phyloP scores from a whole-genome alignment of 2,329 filamentous ascomycete species.

The Fusarium newnesense region DNA sequence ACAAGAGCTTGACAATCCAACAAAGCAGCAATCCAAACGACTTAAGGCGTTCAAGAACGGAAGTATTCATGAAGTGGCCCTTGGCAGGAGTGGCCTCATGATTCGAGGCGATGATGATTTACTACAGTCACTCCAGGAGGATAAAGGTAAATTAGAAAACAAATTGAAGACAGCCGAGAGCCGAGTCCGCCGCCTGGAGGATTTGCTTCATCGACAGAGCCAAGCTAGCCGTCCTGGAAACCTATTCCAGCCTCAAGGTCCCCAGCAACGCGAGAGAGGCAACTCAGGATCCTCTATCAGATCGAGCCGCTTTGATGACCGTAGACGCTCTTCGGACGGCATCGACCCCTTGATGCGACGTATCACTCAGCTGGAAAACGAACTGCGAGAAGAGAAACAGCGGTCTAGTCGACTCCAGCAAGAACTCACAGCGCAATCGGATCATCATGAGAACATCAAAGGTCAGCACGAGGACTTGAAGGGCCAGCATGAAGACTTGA shows the following conservation, averaged over 20 bases:
- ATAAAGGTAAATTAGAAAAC: slow-evolving; percentile 79
- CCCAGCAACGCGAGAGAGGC: slow-evolving; percentile 60
- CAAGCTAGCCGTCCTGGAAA: slow-evolving; percentile 66
- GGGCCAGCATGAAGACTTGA: slow-evolving; percentile 66
- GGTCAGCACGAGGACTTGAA: slow-evolving; percentile 62
- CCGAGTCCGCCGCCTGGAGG: slow-evolving; percentile 89
- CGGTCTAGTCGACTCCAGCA: slow-evolving; percentile 73
- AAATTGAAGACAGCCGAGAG: slow-evolving; percentile 87
- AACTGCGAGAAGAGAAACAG: slow-evolving; percentile 79
- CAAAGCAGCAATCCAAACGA: slow-evolving; percentile 85
- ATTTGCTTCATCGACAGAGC: slow-evolving; percentile 86
- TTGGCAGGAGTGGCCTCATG: slow-evolving; percentile 87
- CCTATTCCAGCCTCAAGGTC: slow-evolving; percentile 62
- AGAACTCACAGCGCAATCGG: slow-evolving; percentile 69
- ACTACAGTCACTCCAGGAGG: slow-evolving; percentile 79
- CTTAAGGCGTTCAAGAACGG: slow-evolving; percentile 97
- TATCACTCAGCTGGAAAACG: slow-evolving; percentile 76
- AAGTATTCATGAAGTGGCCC: slow-evolving; percentile 88
- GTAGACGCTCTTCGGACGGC: slow-evolving; percentile 58
- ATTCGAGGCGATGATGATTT: slow-evolving; percentile 90
- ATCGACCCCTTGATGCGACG: slow-evolving; percentile 59
- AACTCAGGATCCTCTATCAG: slow-evolving; percentile 62
- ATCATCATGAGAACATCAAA: slow-evolving; percentile 69
- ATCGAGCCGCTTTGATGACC: slow-evolving; percentile 57
- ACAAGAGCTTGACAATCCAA: slow-evolving; percentile 82